Base-by-base conservation (phyloP, 805 yeast genomes). In the Scheffersomyces amazonensis region DNA sequence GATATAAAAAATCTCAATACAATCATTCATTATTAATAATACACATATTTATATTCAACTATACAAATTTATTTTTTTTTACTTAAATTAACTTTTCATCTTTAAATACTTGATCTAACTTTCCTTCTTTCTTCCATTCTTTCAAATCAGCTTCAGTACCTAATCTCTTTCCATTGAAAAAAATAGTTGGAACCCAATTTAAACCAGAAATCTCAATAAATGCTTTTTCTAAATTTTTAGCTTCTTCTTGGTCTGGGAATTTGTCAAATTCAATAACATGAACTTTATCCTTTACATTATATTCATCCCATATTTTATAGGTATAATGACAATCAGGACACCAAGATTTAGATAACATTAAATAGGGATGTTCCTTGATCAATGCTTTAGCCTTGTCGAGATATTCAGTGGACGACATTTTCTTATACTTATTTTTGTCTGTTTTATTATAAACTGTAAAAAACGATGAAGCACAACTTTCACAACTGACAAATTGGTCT, bases 311-410 rank as follows among this genome's bases (percentile, higher is more conserved):
- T 16, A 82, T 58, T 19, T 62, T 60, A 42, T 75, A 69, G 3
- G 84, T 76, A 54, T 81, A 84, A 35, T 75, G 78, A 49, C 90
- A 83, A 50, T 84, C 90, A 3, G 87, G 86, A 58, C 93, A 84
- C 89, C 89, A 83, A 15, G 82, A 71, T 48, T 83, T 84, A 29
- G 85, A 76, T 10, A 83, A 54, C 73, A 81, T 75, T 42, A 84
- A 66, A 47, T 59, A 77, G 34, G 66, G 66, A 58, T 81, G 62
- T 3, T 62, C 48, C 8, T 53, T 36, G 39, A 83, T 68, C 38
- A 79, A 59, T 19, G 71, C 60, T 36, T 68, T 59, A 2, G 83
- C 87, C 38, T 56, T 56, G 12, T 56, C 47, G 17, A 57, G 43
- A 40, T 57, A 62, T 40, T 50, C 42, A 29, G 39, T 39, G 15